A percentile compares a stretch with the other conserved stretches of the same genome.
Evolutionary conservation across 768 basidiomycete species (phyloP).

Genomic region (Phylloporus sp.): DNA sequence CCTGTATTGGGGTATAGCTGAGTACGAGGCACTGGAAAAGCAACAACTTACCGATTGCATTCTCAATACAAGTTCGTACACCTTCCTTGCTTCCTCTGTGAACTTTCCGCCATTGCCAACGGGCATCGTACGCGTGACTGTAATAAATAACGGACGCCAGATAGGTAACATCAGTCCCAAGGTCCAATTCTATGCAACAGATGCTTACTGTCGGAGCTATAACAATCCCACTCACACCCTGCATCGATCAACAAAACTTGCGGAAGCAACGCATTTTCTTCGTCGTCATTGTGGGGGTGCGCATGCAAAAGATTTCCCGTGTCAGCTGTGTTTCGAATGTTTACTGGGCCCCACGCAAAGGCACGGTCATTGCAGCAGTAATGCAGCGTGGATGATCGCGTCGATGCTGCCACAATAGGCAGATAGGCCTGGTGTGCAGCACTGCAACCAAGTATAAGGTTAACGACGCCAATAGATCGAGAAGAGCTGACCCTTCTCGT

Average conservation of each 20-base stretch:
- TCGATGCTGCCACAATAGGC: slow-evolving; percentile 87
- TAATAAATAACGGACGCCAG: slow-evolving; percentile 33
- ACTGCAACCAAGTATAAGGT: slow-evolving; percentile 34
- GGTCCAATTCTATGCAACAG: background rate
- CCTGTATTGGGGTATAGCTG: slow-evolving; percentile 37
- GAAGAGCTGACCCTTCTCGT: slow-evolving; percentile 67
- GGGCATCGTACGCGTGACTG: slow-evolving; percentile 77
- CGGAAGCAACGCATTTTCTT: slow-evolving; percentile 41
- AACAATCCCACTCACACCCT: slow-evolving; percentile 81
- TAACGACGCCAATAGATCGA: background rate
- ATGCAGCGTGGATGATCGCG: slow-evolving; percentile 84
- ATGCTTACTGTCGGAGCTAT: slow-evolving; percentile 56
- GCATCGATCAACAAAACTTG: slow-evolving; percentile 91
- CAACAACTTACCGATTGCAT: slow-evolving; percentile 71
- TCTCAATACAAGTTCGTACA: slow-evolving; percentile 81
- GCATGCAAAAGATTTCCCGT: slow-evolving; percentile 40
- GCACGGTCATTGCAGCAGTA: slow-evolving; percentile 91
- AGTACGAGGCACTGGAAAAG: background rate
- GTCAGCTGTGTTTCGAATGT: slow-evolving; percentile 51
- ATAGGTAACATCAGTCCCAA: background rate
- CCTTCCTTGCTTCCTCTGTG: slow-evolving; percentile 69
- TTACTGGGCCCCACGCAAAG: slow-evolving; percentile 79
- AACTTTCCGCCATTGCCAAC: slow-evolving; percentile 94
- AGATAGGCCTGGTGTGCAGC: slow-evolving; percentile 85
- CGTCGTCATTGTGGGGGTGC: slow-evolving; percentile 15